phyloP scores from a whole-genome alignment of 257 asterid genomes.

The Solanum boliviense region DNA sequence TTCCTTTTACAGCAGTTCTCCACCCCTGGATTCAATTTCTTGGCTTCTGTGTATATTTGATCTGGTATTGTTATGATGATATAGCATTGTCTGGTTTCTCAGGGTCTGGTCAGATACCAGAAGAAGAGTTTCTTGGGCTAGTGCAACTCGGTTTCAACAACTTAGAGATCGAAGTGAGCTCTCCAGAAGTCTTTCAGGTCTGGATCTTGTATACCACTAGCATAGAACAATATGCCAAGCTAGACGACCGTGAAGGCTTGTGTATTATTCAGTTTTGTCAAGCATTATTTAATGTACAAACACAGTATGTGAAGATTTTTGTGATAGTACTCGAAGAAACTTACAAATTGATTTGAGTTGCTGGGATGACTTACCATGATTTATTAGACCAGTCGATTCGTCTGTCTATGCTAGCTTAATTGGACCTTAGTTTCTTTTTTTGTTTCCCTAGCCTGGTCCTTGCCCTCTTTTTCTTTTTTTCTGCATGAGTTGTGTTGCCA shows the following conservation, averaged over 20 bases:
- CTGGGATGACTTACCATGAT: not conserved
- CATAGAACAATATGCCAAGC: not conserved
- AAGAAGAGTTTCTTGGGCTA: not conserved
- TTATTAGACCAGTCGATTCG: not conserved
- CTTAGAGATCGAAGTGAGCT: not conserved
- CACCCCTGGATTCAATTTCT: not conserved
- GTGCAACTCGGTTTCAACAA: not conserved
- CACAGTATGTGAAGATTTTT: conserved; percentile 29
- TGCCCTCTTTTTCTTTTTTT: not conserved
- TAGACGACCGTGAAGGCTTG: conserved; percentile 23
- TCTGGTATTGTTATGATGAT: not conserved
- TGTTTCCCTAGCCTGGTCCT: not conserved
- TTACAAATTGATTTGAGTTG: not conserved
- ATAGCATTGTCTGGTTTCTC: not conserved
- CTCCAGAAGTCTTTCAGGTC: not conserved
- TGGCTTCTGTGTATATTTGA: not conserved
- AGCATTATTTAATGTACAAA: conserved; percentile 39
- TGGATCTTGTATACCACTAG: conserved; percentile 4
- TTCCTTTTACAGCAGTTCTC: not conserved
- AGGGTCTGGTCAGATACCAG: not conserved
- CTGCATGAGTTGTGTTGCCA: not conserved
- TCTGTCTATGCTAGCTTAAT: not conserved
- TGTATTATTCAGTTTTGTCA: conserved; percentile 31
- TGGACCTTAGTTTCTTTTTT: not conserved
- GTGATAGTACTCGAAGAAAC: conserved; percentile 6